phyloP scores from a whole-genome alignment of 2,329 filamentous ascomycete genomes.

The Aspergillus pseudoglaucus region DNA sequence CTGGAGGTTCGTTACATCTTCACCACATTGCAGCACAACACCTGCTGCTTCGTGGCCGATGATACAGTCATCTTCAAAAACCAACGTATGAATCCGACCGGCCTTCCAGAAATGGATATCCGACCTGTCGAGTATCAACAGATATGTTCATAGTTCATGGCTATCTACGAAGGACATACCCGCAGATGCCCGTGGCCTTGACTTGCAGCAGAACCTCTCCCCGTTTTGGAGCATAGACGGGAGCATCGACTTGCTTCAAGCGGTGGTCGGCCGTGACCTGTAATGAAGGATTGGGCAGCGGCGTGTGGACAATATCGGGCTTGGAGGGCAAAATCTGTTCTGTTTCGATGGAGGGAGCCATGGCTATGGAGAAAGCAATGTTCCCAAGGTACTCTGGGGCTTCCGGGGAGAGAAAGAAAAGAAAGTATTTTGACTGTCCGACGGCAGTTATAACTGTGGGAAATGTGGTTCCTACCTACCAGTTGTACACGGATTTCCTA shows the following conservation, averaged over 20 bases:
- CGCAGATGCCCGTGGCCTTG: constrained; percentile 59
- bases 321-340: background rate
- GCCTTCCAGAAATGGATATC: constrained; percentile 65
- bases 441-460: background rate
- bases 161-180: constrained; percentile 31
- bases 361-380: background rate
- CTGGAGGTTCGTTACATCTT: constrained; percentile 48
- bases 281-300: constrained; percentile 48
- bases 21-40: constrained; percentile 51
- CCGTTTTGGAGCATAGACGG: constrained; percentile 48
- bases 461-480: background rate
- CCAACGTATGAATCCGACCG: constrained; percentile 57
- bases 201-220: constrained; percentile 57
- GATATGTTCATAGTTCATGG: background rate
- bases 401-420: background rate
- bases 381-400: background rate
- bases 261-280: constrained; percentile 56
- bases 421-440: background rate
- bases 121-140: constrained; percentile 38
- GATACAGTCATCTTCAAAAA: constrained; percentile 58
- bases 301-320: background rate
- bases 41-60: constrained; percentile 61
- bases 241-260: constrained; percentile 52
- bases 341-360: background rate
- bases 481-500: background rate